Conservation (phyloP, 1,284 basidiomycete genomes). For the Puccinia coronata region DNA sequence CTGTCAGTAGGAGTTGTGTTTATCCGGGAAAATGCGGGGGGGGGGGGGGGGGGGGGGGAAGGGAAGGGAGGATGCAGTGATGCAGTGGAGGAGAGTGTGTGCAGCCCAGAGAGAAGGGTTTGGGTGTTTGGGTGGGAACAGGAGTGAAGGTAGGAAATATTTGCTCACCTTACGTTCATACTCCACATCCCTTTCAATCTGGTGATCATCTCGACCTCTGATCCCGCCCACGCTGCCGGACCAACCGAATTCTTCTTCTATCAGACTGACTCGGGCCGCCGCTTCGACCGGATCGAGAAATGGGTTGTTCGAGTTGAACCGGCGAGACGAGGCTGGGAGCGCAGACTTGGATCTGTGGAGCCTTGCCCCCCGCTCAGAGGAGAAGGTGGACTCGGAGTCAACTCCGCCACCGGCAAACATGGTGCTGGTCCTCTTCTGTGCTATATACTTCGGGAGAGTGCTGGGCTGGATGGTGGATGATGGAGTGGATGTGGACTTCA, state of each 20-base stretch:
- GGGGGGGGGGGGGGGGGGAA: background rate
- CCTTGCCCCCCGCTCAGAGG: background rate
- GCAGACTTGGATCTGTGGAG: constrained; percentile 27
- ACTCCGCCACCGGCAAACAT: constrained; percentile 24
- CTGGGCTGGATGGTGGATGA: background rate
- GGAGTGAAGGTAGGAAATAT: background rate
- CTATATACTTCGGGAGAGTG: too few species aligned
- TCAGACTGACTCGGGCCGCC: background rate
- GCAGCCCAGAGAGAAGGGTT: background rate
- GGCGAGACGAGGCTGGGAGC: background rate
- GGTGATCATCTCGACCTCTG: constrained; percentile 42
- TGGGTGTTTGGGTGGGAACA: background rate
- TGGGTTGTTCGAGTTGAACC: constrained; percentile 5
- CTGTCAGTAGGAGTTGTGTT: constrained; percentile 1
- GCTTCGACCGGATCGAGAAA: constrained; percentile 21
- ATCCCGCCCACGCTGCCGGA: constrained; percentile 35
- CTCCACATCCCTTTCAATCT: constrained; percentile 42
- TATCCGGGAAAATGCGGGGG: constrained; percentile 11
- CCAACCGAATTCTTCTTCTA: constrained; percentile 48
- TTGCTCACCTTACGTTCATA: constrained; percentile 42
- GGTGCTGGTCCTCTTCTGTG: too few species aligned
- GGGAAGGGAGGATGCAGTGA: background rate
- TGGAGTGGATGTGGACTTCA: background rate
- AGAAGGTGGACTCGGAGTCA: constrained; percentile 29
- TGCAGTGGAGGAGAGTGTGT: too few species aligned